Base-by-base conservation (phyloP, 129 eudicot genomes). In the Rutidosis leptorrhynchoides region DNA sequence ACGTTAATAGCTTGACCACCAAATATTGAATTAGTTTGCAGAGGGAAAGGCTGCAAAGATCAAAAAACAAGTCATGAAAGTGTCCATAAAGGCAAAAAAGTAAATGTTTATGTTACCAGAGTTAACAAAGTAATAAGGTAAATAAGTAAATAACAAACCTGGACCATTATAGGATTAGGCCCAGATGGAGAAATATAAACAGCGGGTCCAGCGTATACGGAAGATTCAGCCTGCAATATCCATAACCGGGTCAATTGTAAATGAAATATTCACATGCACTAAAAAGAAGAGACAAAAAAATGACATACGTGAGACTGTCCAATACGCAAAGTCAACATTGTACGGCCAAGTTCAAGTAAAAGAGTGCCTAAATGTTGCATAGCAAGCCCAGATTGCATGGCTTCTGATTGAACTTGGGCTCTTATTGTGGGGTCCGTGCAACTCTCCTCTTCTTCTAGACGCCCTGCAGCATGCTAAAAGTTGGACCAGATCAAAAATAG, bases 341-440 rank as follows among this genome's bases (percentile, higher is more conserved):
- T 79, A 69, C 99, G 93, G 37, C 99, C 99, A 57, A 94, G 90
- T 77, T 94, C 99, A 46, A 94, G 86, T 46, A 94, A 75, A 58
- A 94, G 87, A 61, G 97, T 88, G 58, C 99, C 99, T 72, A 94
- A 68, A 77, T 89, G 97, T 64, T 94, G 99, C 99, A 94, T 94
- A 20, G 83, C 90, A 68, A 89, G 65, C 55, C 97, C 99, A 16
- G 83, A 74, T 71, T 75, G 95, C 73, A 79, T 77, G 4, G 90
- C 76, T 62, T 89, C 97, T 51, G 93, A 59, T 74, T 89, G 99
- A 28, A 94, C 79, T 68, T 84, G 88, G 70, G 79, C 76, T 85
- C 99, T 76, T 20, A 83, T 76, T 8, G 90, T 65, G 28, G 81
- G 69, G 60, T 89, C 99, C 53, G 65, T 74, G 33, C 92, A 89